These are phyloP conservation scores for Aspergillus funiculosus DNA, from an alignment of 495 filamentous ascomycete genomes.

Conservation along the genomic window DNA sequence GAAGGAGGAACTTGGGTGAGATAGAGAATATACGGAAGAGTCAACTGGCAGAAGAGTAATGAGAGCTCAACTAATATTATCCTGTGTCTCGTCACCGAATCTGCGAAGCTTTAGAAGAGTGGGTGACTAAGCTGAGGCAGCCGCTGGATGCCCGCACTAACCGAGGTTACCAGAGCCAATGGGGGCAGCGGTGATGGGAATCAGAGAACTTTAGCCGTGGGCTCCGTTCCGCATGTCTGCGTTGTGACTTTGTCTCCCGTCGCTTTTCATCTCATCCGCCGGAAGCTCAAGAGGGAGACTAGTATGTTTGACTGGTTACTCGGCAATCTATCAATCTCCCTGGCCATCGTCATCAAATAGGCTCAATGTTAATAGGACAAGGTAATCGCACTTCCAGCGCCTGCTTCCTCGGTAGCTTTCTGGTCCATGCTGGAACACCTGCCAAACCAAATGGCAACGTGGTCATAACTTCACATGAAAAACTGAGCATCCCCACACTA, in stretches of 20 bases:
- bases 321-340: too few species aligned
- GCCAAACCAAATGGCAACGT: background rate
- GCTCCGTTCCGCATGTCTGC: slow-evolving; percentile 4
- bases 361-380: too few species aligned
- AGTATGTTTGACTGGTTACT: too few species aligned
- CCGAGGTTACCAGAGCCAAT: slow-evolving; percentile 27
- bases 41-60: too few species aligned
- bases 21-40: background rate
- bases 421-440: too few species aligned
- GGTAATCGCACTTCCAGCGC: too few species aligned
- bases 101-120: background rate
- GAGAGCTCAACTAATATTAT: too few species aligned
- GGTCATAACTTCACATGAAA: background rate
- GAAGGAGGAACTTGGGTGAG: too few species aligned
- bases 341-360: too few species aligned
- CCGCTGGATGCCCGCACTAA: slow-evolving; percentile 30
- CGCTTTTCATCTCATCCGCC: background rate
- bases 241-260: background rate
- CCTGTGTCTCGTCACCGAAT: slow-evolving; percentile 1
- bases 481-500: background rate
- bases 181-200: slow-evolving; percentile 25
- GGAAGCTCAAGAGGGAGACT: slow-evolving; percentile 1
- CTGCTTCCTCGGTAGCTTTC: too few species aligned
- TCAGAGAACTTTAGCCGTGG: slow-evolving; percentile 9
- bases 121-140: slow-evolving; percentile 18